A percentile compares a stretch with the other conserved stretches of the same genome.
Evolutionary conservation across 2,329 filamentous ascomycete species (phyloP).

Genomic region (Cladobotryum protrusum): DNA sequence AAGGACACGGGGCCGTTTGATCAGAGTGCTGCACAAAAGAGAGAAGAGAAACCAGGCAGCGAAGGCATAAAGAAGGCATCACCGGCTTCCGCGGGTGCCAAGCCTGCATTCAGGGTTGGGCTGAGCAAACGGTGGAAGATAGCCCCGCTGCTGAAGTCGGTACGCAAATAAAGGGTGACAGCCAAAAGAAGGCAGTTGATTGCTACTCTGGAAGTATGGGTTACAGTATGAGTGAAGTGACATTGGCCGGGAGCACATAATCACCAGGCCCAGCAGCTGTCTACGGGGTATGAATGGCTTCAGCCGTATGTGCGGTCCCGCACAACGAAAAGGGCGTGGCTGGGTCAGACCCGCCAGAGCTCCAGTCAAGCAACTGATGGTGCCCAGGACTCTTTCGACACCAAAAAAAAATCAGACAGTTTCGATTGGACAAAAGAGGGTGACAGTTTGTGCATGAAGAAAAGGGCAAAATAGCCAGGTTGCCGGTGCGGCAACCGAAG

Average conservation of each 20-base stretch:
- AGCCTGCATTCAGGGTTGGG: constrained; percentile 44
- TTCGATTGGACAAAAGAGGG: not conserved
- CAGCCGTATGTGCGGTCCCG: not conserved
- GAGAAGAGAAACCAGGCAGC: constrained; percentile 8
- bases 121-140: constrained; percentile 46
- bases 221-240: not conserved
- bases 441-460: not conserved
- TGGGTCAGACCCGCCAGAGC: not conserved
- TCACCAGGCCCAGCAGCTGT: not conserved
- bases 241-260: not conserved
- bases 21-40: constrained; percentile 4
- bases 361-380: not conserved
- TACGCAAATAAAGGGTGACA: constrained; percentile 33
- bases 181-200: not conserved
- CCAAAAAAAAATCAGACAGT: not conserved
- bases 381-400: not conserved
- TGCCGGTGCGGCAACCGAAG: not conserved
- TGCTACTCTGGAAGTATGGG: not conserved
- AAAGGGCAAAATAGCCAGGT: not conserved
- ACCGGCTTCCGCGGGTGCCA: constrained; percentile 20
- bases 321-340: not conserved
- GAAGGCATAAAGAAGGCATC: constrained; percentile 10
- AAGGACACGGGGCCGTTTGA: not conserved
- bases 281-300: not conserved
- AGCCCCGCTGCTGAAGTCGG: constrained; percentile 44